Evolutionary conservation across 371 early-diverging fungal species (phyloP).

Genomic region (Blastocladiella emersonii): DNA sequence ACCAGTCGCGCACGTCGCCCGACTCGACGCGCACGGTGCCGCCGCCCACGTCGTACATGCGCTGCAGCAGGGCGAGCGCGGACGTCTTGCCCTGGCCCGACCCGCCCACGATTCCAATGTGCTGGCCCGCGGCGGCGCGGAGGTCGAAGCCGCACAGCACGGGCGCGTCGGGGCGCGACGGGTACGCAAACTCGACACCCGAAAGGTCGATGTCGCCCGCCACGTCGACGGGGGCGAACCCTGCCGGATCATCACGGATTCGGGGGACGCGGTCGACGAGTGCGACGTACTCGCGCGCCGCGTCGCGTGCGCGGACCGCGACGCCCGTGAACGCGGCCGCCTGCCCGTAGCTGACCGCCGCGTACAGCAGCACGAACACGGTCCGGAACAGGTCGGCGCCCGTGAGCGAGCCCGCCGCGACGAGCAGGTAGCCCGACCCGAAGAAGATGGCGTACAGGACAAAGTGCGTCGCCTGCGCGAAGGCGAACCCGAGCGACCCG

Average conservation of each 20-base stretch:
- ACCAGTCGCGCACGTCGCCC: slow-evolving; percentile 18
- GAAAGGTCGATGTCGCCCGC: background rate
- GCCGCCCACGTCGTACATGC: slow-evolving; percentile 26
- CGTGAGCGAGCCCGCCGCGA: slow-evolving; percentile 25
- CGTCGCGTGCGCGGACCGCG: slow-evolving; percentile 45
- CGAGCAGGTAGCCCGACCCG: slow-evolving; percentile 42
- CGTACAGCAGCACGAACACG: background rate
- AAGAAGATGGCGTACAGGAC: background rate
- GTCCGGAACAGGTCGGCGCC: slow-evolving; percentile 28
- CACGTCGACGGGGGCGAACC: slow-evolving; percentile 6
- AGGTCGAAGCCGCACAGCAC: background rate
- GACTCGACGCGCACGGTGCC: slow-evolving; percentile 25
- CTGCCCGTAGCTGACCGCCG: slow-evolving; percentile 22
- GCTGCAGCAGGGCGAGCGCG: slow-evolving; percentile 28
- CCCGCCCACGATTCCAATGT: background rate
- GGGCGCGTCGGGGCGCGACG: slow-evolving; percentile 18
- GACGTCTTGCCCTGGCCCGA: slow-evolving; percentile 34
- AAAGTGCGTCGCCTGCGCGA: background rate
- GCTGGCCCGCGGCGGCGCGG: background rate
- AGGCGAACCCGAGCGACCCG: background rate
- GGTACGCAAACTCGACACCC: background rate
- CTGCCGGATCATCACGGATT: slow-evolving; percentile 9
- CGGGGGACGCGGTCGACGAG: slow-evolving; percentile 9
- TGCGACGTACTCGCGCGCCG: slow-evolving; percentile 30
- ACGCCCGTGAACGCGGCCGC: slow-evolving; percentile 40